Conservation (phyloP, 2,329 filamentous ascomycete genomes). For the Colletotrichum camelliae region DNA sequence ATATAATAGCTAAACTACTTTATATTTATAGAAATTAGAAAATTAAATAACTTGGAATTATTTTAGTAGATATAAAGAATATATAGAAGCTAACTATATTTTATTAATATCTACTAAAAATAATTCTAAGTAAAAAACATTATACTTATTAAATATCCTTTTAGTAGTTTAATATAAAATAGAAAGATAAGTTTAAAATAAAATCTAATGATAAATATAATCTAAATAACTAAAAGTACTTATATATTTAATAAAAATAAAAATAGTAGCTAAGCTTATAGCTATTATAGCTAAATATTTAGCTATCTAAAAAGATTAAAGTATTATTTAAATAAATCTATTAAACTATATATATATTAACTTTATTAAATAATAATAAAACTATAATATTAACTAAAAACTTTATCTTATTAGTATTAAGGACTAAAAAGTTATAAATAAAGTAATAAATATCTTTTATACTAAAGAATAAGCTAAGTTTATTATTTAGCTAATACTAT, state of each 20-base stretch:
- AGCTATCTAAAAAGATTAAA: not conserved
- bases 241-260: not conserved
- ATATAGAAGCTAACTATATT: too few relatives aligned
- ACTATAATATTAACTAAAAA: not conserved
- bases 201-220: not conserved
- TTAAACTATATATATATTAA: not conserved
- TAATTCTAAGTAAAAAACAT: rapidly evolving
- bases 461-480: too few relatives aligned
- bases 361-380: not conserved
- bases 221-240: rapidly evolving
- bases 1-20: not conserved
- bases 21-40: too few relatives aligned
- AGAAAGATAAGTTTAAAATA: not conserved
- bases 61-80: too few relatives aligned
- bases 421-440: not conserved
- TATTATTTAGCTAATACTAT: not conserved
- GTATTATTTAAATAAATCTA: not conserved
- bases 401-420: not conserved
- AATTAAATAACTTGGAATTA: too few relatives aligned
- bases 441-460: too few relatives aligned
- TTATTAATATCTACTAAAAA: not conserved
- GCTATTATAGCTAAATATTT: too few relatives aligned
- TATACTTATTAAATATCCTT: rapidly evolving
- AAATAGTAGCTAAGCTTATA: not conserved
- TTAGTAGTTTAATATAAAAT: not conserved